Conservation (phyloP, 2,329 filamentous ascomycete species). For the Colletotrichum sp. region DNA sequence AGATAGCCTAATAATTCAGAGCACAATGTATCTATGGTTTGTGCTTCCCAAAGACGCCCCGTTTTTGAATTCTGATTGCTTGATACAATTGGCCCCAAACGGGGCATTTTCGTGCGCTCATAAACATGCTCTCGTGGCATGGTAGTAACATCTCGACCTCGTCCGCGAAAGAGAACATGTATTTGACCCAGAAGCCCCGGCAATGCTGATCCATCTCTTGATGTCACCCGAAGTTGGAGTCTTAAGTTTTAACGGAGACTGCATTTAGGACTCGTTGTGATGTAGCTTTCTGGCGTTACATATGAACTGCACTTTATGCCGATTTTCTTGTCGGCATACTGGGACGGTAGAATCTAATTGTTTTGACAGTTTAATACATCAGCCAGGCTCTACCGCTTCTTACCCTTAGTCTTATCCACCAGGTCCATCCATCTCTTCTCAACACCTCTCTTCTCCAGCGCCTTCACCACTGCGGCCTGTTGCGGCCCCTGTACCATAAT, state of each 20-base stretch:
- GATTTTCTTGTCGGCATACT: not conserved
- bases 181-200: too few species aligned
- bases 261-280: too few species aligned
- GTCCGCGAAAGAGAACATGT: too few species aligned
- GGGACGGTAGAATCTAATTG: rapidly evolving
- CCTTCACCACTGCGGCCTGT: not conserved
- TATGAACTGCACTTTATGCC: rapidly evolving
- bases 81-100: rapidly evolving
- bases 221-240: rapidly evolving
- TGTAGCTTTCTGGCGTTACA: not conserved
- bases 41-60: not conserved
- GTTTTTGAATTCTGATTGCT: too few species aligned
- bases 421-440: not conserved
- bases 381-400: not conserved
- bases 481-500: not conserved
- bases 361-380: rapidly evolving
- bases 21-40: not conserved
- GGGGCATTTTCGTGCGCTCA: rapidly evolving
- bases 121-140: rapidly evolving
- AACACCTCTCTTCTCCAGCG: not conserved
- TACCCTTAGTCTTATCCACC: not conserved
- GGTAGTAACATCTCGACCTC: too few species aligned
- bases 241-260: too few species aligned
- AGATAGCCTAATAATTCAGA: rapidly evolving
- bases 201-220: too few species aligned